A percentile compares a stretch with the other conserved stretches of the same genome.
Conservation (phyloP, 2,329 filamentous ascomycete genomes). For the Diaporthe citriasiana region DNA sequence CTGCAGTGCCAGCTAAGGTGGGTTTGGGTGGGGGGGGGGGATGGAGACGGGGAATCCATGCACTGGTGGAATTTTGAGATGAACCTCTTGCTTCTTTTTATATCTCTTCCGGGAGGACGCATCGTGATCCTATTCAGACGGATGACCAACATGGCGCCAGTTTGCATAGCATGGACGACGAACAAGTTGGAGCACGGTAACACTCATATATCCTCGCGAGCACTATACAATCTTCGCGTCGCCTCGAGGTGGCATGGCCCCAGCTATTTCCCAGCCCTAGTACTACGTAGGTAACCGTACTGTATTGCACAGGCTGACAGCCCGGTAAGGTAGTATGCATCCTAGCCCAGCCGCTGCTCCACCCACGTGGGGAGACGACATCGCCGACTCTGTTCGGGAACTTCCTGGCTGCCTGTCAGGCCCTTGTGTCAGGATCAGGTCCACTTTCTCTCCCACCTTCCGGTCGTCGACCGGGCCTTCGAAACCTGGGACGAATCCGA, state of each 20-base stretch:
- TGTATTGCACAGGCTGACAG: neutral
- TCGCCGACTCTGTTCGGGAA: conserved; percentile 23
- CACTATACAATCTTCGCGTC: neutral
- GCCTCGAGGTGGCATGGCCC: neutral
- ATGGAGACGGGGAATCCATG: neutral
- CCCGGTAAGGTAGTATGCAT: neutral
- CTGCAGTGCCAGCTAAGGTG: neutral
- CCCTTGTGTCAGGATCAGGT: conserved; percentile 14
- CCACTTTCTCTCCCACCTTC: conserved; percentile 23
- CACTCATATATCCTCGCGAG: neutral
- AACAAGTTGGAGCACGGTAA: neutral
- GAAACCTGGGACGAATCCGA: conserved; percentile 3
- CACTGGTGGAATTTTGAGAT: conserved; percentile 27
- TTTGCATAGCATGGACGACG: neutral
- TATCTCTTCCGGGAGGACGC: conserved; percentile 5
- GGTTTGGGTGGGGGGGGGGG: too few species aligned
- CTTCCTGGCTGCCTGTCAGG: conserved; percentile 22
- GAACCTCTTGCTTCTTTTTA: conserved; percentile 27
- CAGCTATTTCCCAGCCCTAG: neutral
- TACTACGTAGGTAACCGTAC: neutral
- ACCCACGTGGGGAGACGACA: conserved; percentile 11
- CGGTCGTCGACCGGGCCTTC: conserved; percentile 5
- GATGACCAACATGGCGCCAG: neutral
- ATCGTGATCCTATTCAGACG: neutral
- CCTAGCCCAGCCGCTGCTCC: conserved; percentile 16